A percentile compares a stretch with the other conserved stretches of the same genome.
Evolutionary conservation across 768 basidiomycete genomes (phyloP).

Genomic region (Podaxis rugospora): DNA sequence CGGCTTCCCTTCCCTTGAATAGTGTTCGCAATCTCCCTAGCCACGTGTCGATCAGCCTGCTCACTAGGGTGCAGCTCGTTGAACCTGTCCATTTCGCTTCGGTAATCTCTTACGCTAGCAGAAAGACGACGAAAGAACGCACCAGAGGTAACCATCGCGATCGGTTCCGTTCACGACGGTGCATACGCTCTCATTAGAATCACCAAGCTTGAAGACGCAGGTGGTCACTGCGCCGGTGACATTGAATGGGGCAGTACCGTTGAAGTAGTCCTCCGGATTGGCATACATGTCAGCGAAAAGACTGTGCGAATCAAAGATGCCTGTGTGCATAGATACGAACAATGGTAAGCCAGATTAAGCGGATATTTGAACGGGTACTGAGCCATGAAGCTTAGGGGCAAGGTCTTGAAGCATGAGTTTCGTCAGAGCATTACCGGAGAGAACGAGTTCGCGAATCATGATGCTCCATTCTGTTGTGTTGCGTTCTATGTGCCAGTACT

Average conservation of each 20-base stretch:
- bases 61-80: constrained; percentile 61
- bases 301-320: constrained; percentile 24
- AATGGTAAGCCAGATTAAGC: background rate
- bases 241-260: constrained; percentile 60
- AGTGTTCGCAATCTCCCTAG: constrained; percentile 43
- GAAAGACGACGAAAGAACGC: constrained; percentile 15
- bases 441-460: constrained; percentile 48
- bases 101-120: background rate
- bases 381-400: constrained; percentile 42
- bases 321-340: background rate
- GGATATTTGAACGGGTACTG: constrained; percentile 8
- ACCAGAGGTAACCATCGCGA: constrained; percentile 61
- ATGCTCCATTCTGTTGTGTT: constrained; percentile 59
- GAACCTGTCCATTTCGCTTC: constrained; percentile 28
- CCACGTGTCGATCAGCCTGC: constrained; percentile 51
- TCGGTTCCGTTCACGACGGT: constrained; percentile 37
- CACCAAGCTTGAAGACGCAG: constrained; percentile 39
- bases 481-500: constrained; percentile 43
- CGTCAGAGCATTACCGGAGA: constrained; percentile 47
- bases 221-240: constrained; percentile 47
- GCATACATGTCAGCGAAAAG: constrained; percentile 56
- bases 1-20: constrained; percentile 29
- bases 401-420: constrained; percentile 47
- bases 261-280: constrained; percentile 49
- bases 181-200: constrained; percentile 23